These are phyloP conservation scores for Drechslerella coelobrocha DNA, from an alignment of 2,329 filamentous ascomycete genomes.

Conservation along the genomic window DNA sequence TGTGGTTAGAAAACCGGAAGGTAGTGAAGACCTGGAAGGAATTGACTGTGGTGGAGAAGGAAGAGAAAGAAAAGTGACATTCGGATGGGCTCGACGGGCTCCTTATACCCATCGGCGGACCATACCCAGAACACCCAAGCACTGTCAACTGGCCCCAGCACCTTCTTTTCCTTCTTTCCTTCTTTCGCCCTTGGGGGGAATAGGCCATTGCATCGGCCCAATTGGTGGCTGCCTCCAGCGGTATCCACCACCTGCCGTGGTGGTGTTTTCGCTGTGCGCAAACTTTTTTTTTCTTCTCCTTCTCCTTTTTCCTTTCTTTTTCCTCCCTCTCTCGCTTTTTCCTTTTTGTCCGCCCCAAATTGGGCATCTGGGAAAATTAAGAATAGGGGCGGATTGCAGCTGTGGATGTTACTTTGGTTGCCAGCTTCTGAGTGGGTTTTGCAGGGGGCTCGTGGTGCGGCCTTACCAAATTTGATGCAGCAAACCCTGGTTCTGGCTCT, in stretches of 20 bases:
- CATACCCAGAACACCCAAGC: conserved; percentile 7
- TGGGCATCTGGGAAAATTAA: conserved; percentile 36
- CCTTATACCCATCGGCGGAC: conserved; percentile 44
- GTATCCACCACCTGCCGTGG: conserved; percentile 4
- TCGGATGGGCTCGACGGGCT: conserved; percentile 40
- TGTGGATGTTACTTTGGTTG: conserved; percentile 7
- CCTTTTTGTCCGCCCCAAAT: conserved; percentile 27
- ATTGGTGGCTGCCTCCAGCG: conserved; percentile 12
- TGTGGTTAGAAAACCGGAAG: conserved; percentile 50
- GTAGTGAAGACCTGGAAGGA: conserved; percentile 51
- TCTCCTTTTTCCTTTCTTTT: conserved; percentile 8
- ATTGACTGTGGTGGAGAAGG: conserved; percentile 51
- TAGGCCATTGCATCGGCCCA: not conserved
- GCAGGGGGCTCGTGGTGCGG: conserved; percentile 1
- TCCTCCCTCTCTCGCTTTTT: conserved; percentile 9
- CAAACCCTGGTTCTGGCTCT: conserved; percentile 5
- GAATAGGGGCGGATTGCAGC: conserved; percentile 37
- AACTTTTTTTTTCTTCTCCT: conserved; percentile 27
- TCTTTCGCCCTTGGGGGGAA: conserved; percentile 3
- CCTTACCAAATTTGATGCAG: conserved; percentile 1
- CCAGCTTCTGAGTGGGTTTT: not conserved
- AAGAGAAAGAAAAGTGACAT: conserved; percentile 35
- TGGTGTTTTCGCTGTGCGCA: conserved; percentile 26
- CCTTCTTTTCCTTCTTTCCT: too few relatives aligned
- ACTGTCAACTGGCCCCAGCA: conserved; percentile 13